Percentiles rank a stretch among this genome's conserved stretches.
Evolutionary conservation across 352 stramenopile species (phyloP).

Genomic region (Pythium pectinolyticum): DNA sequence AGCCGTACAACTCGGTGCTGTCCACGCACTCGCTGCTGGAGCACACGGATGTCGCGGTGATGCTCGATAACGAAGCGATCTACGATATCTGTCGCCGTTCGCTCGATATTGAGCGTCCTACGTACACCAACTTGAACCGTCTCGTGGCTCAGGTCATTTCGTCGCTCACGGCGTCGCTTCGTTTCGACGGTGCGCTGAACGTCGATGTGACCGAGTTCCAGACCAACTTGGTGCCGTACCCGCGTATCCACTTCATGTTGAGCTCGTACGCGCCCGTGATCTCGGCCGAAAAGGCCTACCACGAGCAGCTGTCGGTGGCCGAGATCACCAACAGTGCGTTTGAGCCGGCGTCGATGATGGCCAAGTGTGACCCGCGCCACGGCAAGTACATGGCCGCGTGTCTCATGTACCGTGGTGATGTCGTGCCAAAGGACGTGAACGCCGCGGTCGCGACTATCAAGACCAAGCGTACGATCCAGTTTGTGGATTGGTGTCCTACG

Average conservation of each 20-base stretch:
- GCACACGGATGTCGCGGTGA: conserved; percentile 97
- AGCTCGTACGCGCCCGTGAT: conserved; percentile 98
- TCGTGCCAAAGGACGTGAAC: conserved; percentile 93
- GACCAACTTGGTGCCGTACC: conserved; percentile 99
- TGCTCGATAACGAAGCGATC: conserved; percentile 98
- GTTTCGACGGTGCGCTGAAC: conserved; percentile 98
- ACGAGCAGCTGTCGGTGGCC: conserved; percentile 96
- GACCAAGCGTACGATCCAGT: conserved; percentile 97
- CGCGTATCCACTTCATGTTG: conserved; percentile 99
- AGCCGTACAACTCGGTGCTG: conserved; percentile 99
- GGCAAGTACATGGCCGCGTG: conserved; percentile 99
- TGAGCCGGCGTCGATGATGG: conserved; percentile 98
- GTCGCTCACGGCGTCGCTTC: conserved; percentile 96
- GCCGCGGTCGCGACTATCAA: conserved; percentile 96
- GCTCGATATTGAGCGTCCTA: conserved; percentile 97
- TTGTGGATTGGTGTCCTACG: conserved; percentile 97
- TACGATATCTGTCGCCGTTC: conserved; percentile 98
- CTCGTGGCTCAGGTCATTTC: conserved; percentile 98
- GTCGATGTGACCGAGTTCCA: conserved; percentile 99
- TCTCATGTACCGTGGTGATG: conserved; percentile 97
- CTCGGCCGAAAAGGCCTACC: conserved; percentile 96
- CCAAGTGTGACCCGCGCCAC: conserved; percentile 98
- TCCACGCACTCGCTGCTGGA: conserved; percentile 97
- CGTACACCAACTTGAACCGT: conserved; percentile 99
- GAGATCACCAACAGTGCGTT: conserved; percentile 99